Evolutionary conservation across 306 rosid species (phyloP).

Genomic region (Inga oerstediana): DNA sequence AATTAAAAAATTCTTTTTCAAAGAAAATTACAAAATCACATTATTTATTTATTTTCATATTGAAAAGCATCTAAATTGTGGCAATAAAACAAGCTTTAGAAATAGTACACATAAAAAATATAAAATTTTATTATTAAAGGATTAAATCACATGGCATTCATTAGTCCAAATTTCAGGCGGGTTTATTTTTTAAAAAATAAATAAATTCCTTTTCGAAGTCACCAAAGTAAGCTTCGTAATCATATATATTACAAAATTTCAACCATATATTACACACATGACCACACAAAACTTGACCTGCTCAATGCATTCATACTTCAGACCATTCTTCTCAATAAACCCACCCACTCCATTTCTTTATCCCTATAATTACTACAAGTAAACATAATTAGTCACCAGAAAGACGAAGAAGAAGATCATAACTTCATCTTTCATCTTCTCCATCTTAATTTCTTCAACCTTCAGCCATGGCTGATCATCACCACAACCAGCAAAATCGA

Average conservation of each 20-base stretch:
- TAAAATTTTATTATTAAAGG: not conserved
- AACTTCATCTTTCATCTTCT: not conserved
- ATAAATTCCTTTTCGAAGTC: not conserved
- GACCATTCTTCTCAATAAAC: not conserved
- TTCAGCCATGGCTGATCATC: conserved; percentile 64
- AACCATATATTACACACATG: not conserved
- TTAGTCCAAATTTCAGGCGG: not conserved
- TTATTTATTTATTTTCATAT: not conserved
- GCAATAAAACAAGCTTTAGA: not conserved
- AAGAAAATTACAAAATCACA: not conserved
- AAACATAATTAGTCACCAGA: not conserved
- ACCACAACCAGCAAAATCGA: conserved; percentile 53
- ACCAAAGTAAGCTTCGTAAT: not conserved
- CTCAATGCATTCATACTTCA: not conserved
- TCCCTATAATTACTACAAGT: not conserved
- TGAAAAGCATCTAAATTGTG: not conserved
- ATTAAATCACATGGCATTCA: not conserved
- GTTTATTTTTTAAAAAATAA: not conserved
- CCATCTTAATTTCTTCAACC: not conserved
- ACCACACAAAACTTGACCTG: not conserved
- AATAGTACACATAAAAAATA: not conserved
- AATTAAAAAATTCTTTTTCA: not conserved
- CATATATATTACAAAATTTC: not conserved
- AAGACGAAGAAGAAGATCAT: not conserved
- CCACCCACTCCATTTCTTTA: not conserved